Percentiles rank a stretch among this genome's conserved stretches.
Evolutionary conservation across 495 filamentous ascomycete species (phyloP).

Genomic region (Aspergillus hancockii): DNA sequence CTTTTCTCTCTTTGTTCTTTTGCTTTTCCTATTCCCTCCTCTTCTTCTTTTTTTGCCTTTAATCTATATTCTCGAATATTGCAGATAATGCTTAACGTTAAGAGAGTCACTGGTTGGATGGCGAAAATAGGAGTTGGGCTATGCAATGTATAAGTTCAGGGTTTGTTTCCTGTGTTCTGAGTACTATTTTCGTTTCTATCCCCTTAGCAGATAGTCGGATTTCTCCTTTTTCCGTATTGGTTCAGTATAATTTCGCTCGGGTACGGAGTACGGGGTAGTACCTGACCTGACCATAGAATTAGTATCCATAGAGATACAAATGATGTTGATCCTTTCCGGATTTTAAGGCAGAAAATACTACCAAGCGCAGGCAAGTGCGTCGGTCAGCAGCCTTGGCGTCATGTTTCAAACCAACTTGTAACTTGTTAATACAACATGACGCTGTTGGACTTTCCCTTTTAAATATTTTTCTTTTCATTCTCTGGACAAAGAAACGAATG

Average conservation of each 20-base stretch:
- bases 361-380: not conserved
- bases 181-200: not conserved
- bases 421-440: too few relatives aligned
- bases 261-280: too few relatives aligned
- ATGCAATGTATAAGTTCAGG: not conserved
- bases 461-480: not conserved
- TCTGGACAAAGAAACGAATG: not conserved
- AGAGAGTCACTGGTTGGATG: not conserved
- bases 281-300: not conserved
- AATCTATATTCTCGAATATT: not conserved
- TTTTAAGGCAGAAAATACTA: not conserved
- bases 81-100: not conserved
- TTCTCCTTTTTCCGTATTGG: not conserved
- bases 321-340: not conserved
- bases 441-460: not conserved
- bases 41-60: not conserved
- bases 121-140: not conserved
- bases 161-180: not conserved
- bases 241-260: not conserved
- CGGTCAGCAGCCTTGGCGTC: conserved; percentile 7
- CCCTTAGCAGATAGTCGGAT: not conserved
- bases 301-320: not conserved
- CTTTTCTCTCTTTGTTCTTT: not conserved
- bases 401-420: not conserved
- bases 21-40: not conserved